A percentile compares a stretch with the other conserved stretches of the same genome.
These are phyloP conservation scores for Balakata baccata DNA, from an alignment of 345 rosid species.

Conservation along the genomic window DNA sequence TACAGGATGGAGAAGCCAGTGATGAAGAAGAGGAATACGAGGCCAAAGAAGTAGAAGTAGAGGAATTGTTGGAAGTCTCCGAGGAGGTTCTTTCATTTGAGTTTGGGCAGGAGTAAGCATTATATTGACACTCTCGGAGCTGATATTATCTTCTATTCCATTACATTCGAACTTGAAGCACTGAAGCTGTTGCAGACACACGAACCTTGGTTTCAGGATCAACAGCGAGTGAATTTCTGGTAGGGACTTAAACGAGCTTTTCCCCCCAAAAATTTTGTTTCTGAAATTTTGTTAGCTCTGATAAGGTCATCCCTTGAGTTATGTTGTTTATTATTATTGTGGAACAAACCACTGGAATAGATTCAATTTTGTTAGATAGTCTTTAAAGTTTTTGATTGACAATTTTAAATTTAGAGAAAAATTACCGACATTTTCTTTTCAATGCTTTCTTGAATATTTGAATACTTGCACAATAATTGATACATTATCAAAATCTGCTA, in stretches of 20 bases:
- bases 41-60: constrained; percentile 74
- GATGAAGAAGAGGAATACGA: constrained; percentile 92
- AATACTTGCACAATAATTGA: too few species aligned
- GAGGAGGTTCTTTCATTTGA: constrained; percentile 46
- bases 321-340: background rate
- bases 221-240: background rate
- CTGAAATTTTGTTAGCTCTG: constrained; percentile 8
- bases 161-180: background rate
- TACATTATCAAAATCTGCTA: too few species aligned
- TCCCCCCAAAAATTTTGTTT: background rate
- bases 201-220: background rate
- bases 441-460: too few species aligned
- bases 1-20: constrained; percentile 80
- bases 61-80: constrained; percentile 55
- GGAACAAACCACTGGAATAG: background rate
- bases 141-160: background rate
- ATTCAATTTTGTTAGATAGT: too few species aligned
- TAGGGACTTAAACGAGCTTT: background rate
- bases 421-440: too few species aligned
- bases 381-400: too few species aligned
- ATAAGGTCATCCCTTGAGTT: background rate
- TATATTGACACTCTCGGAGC: background rate
- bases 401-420: too few species aligned
- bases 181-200: background rate
- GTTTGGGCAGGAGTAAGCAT: constrained; percentile 15